Base-by-base conservation (phyloP, 1,284 basidiomycete genomes). In the Heterobasidion occidentale region DNA sequence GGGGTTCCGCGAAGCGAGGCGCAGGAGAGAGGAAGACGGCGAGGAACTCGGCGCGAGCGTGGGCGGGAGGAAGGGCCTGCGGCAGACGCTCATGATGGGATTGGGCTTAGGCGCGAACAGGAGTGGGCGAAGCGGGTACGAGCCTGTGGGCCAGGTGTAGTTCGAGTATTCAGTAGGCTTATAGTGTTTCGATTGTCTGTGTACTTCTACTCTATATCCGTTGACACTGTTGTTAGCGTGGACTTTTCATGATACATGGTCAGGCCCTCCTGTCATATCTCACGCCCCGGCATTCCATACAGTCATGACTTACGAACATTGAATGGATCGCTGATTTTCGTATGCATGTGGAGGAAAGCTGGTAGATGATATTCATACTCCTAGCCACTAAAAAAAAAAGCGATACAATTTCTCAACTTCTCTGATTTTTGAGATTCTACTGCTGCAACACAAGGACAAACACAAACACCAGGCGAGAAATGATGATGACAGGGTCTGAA, bases 1-100 rank as follows among this genome's bases (percentile, higher is more conserved):
- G 67, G 92, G 92, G 5, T 92, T 92, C 67, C 69, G 71, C 51
- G 88, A 89, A 68, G 87, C 85, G 59, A 35, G 36, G n/a, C 85
- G 83, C 66, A 72, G 74, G 67, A 74, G 75, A 61, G 76, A 79
- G 64, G 69, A 70, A 61, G 85, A 87, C 62, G 84, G 53, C 34
- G 53, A 86, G 56, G 77, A 77, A 34, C 76, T 77, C 47, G 77
- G 78, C 48, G 72, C 74, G 48, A 61, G 64, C 53, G 72, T 74
- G 51, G 66, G 63, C 53, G 66, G 64, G 56, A 17, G 75, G 59
- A 76, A 82, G 64, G 74, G 72, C 34, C 61, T 79, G 62, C 63
- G 75, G 58, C 75, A 82, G 63, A 74, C 70, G 45, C 61, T 79
- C 61, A 63, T 77, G 61, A 79, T 82, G 77, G 78, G 79, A 46